Evolutionary conservation across 2,329 filamentous ascomycete species (phyloP).

Genomic region (Cadophora gregata): DNA sequence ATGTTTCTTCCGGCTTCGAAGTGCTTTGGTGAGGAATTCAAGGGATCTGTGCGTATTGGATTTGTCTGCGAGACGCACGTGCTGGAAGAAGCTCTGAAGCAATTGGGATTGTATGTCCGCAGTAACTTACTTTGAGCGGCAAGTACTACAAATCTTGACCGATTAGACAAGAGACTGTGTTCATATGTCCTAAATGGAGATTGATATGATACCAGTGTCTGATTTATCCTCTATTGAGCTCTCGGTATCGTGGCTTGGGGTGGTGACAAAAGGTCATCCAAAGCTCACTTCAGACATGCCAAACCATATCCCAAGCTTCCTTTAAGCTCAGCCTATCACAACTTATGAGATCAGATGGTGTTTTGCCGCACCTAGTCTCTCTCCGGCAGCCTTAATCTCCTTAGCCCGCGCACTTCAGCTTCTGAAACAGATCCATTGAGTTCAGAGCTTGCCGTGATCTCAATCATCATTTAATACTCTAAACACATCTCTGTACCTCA

Average conservation of each 20-base stretch:
- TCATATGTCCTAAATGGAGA: neutral
- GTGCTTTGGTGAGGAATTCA: conserved; percentile 77
- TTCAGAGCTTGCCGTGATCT: no score
- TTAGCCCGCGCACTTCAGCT: neutral
- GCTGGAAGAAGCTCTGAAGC: conserved; percentile 68
- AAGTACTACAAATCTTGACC: neutral
- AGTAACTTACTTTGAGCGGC: conserved; percentile 28
- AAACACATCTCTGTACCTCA: no score
- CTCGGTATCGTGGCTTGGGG: no score
- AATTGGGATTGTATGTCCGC: conserved; percentile 38
- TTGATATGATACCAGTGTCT: neutral
- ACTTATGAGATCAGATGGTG: no score
- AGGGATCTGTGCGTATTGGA: conserved; percentile 78
- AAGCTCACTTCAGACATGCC: neutral
- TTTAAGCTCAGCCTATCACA: neutral
- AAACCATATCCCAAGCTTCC: neutral
- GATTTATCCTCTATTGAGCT: neutral
- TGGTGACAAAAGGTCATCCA: neutral
- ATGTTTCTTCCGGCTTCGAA: conserved; percentile 75
- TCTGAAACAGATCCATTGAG: neutral
- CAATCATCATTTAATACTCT: neutral
- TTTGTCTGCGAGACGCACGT: conserved; percentile 75
- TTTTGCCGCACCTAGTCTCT: neutral
- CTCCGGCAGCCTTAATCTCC: neutral
- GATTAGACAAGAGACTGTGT: neutral